Percentiles rank a stretch among this genome's conserved stretches.
phyloP scores from a whole-genome alignment of 441 rosid genomes.

The Dalechampia spathulata region DNA sequence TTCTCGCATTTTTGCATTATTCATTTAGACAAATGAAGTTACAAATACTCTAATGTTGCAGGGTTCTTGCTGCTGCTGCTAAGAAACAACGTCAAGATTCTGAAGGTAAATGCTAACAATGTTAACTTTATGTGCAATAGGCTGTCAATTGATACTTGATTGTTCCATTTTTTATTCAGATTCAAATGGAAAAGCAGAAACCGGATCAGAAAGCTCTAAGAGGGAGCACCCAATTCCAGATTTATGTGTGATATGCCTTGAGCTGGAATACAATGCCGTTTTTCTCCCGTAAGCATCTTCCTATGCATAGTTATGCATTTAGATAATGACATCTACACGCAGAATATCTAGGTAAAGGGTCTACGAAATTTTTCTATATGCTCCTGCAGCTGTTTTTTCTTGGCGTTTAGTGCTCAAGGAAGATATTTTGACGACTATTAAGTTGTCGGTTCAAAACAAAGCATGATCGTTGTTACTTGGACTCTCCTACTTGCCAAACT shows the following conservation, averaged over 20 bases:
- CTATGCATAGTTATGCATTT: not conserved
- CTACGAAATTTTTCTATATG: not conserved
- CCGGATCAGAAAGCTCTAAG: constrained; percentile 41
- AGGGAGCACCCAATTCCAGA: constrained; percentile 68
- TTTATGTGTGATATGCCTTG: constrained; percentile 94
- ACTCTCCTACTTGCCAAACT: too few species aligned
- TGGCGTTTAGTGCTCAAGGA: not conserved
- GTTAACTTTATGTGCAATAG: not conserved
- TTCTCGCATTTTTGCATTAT: constrained; percentile 3
- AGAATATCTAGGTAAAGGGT: not conserved
- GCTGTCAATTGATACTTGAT: constrained; percentile 2
- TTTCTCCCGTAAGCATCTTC: constrained; percentile 66
- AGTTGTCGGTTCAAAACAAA: too few species aligned
- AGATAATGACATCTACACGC: not conserved
- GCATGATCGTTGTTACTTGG: too few species aligned
- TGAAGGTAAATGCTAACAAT: constrained; percentile 39
- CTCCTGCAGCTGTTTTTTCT: not conserved
- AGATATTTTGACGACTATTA: too few species aligned
- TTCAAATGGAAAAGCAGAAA: constrained; percentile 38
- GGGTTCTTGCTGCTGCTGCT: constrained; percentile 90
- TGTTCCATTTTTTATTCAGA: constrained; percentile 25
- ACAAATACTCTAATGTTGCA: constrained; percentile 22
- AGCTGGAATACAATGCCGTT: constrained; percentile 82
- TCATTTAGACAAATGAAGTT: too few species aligned
- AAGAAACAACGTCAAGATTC: constrained; percentile 49